Evolutionary conservation across 1,284 basidiomycete species (phyloP).

Genomic region (Rhodotorula sp.): DNA sequence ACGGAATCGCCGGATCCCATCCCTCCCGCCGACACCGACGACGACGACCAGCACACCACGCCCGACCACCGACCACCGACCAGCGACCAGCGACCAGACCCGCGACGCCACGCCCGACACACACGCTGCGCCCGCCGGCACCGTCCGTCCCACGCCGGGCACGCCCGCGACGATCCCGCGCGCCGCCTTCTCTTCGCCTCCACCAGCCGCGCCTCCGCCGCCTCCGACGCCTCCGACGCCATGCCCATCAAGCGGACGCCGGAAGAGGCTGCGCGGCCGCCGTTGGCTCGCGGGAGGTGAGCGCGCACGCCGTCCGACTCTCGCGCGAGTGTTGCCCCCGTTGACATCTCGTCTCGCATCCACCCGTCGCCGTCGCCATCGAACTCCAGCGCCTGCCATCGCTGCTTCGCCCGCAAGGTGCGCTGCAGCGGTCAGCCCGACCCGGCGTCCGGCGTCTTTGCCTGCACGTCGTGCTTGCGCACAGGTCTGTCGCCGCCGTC

Average conservation of each 20-base stretch:
- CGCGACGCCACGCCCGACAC: too few relatives aligned
- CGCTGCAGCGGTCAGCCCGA: constrained; percentile 26
- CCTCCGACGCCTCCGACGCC: background rate
- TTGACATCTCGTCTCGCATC: background rate
- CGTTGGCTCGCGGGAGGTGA: constrained; percentile 26
- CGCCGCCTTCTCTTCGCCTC: background rate
- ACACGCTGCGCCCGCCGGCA: too few relatives aligned
- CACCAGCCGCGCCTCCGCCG: too few relatives aligned
- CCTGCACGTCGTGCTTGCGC: constrained; percentile 19
- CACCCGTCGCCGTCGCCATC: too few relatives aligned
- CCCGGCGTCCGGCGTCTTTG: constrained; percentile 5
- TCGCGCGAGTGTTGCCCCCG: too few relatives aligned
- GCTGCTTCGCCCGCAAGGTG: constrained; percentile 30
- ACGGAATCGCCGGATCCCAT: too few relatives aligned
- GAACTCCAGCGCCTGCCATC: constrained; percentile 20
- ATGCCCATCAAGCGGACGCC: constrained; percentile 30
- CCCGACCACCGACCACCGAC: too few relatives aligned
- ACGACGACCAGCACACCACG: too few relatives aligned
- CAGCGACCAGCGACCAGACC: too few relatives aligned
- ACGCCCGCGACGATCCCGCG: background rate
- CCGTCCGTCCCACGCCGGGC: background rate
- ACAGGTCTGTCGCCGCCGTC: constrained; percentile 3
- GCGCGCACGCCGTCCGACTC: background rate
- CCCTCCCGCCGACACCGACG: too few relatives aligned
- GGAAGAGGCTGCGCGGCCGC: constrained; percentile 17